Base-by-base conservation (phyloP, 129 eudicot species). In the Saussurea involucrata region DNA sequence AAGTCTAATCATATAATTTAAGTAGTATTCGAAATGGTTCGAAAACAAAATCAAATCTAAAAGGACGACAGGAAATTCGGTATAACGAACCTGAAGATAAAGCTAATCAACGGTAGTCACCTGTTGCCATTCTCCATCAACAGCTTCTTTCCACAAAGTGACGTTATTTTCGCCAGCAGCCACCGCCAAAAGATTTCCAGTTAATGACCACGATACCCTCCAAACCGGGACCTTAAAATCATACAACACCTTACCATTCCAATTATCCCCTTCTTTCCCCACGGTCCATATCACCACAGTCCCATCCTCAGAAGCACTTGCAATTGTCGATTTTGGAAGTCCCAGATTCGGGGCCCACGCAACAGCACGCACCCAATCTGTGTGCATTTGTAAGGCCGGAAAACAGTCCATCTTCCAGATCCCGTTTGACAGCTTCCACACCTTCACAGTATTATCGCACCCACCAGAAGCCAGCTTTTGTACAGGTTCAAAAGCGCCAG, bases 261-360 rank as follows among this genome's bases (percentile, higher is more conserved):
- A 88, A 36, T 81, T 85, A 65, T 88, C 90, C 0, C 93, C 93
- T 78, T 88, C 93, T 78, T 83, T 84, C 4, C 76, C 83, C 13
- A 83, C 86, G 12, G 85, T 84, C 94, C 94, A 89, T 76, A 89
- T 89, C 17, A 89, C 76, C 4, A 89, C 94, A 13, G 55, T 86
- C 21, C 94, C 94, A 67, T 89, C 94, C 24, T 89, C 84, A 6
- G 91, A 89, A 70, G 84, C 85, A 34, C 94, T 89, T 0, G 94
- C 94, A 17, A 89, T 86, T 3, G 94, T 89, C 8, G 91, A 81
- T 69, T 89, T 89, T 1, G 94, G 94, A 20, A 89, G 89, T 20
- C 94, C 94, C 79, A 89, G 58, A 36, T 89, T 89, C 8, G 94
- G 94, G n/a, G 91, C 94, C 94, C 94, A 89, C 32, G 94, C 88